phyloP scores from a whole-genome alignment of 768 basidiomycete genomes.

The Trametes cinnabarina region DNA sequence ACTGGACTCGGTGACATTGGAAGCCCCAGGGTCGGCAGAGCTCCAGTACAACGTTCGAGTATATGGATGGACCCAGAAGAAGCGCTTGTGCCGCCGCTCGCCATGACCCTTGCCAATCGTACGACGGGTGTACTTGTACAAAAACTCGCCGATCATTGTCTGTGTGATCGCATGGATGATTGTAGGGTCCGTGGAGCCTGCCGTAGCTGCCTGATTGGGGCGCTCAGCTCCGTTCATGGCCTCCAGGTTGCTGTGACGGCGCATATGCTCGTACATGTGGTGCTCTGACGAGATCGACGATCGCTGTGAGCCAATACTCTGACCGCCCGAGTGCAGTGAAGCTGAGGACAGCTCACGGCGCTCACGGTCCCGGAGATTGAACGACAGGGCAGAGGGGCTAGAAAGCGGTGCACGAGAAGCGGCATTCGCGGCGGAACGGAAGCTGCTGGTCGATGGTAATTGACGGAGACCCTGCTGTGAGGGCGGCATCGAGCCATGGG shows the following conservation, averaged over 20 bases:
- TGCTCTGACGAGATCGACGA: constrained; percentile 83
- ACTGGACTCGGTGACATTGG: constrained; percentile 84
- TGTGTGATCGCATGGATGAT: constrained; percentile 97
- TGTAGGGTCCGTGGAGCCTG: constrained; percentile 74
- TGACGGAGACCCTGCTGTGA: constrained; percentile 63
- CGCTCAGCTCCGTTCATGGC: constrained; percentile 18
- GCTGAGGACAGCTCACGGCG: constrained; percentile 62
- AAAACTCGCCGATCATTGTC: constrained; percentile 99
- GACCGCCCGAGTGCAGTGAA: constrained; percentile 63
- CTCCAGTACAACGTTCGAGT: constrained; percentile 98
- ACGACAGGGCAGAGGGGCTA: constrained; percentile 44
- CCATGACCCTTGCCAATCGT: constrained; percentile 89
- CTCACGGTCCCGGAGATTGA: constrained; percentile 51
- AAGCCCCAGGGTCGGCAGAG: constrained; percentile 87
- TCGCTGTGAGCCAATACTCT: constrained; percentile 66
- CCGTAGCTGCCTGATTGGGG: constrained; percentile 23
- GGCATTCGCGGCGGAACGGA: constrained; percentile 70
- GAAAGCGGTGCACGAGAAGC: constrained; percentile 50
- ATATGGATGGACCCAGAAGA: constrained; percentile 99
- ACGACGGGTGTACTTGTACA: constrained; percentile 95
- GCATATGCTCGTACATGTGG: constrained; percentile 48
- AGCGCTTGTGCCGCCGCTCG: constrained; percentile 86
- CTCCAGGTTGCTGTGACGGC: constrained; percentile 32
- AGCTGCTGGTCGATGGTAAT: constrained; percentile 77
- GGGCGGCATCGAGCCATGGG: constrained; percentile 74